Percentiles rank a stretch among this genome's conserved stretches.
phyloP scores from a whole-genome alignment of 495 filamentous ascomycete species.

The Aspergillus avenaceus region DNA sequence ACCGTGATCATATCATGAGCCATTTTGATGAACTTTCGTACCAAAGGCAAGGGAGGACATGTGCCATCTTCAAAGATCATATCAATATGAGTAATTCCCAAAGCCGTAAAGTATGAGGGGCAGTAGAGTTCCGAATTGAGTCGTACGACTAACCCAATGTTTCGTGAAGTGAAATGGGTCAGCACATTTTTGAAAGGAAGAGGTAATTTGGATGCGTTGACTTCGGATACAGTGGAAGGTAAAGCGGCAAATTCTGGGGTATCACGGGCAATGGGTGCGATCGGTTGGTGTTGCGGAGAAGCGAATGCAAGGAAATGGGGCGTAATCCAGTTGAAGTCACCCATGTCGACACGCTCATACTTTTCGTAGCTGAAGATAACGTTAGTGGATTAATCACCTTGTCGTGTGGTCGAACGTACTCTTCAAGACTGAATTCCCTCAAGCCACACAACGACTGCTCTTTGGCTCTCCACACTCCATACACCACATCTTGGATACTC shows the following conservation, averaged over 20 bases:
- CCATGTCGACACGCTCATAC: constrained; percentile 94
- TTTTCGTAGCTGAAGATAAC: constrained; percentile 66
- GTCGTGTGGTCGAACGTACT: constrained; percentile 50
- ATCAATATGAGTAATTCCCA: constrained; percentile 92
- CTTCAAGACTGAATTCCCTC: constrained; percentile 87
- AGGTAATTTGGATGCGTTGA: constrained; percentile 62
- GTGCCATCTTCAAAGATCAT: constrained; percentile 99
- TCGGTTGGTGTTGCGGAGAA: constrained; percentile 79
- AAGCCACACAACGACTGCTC: constrained; percentile 85
- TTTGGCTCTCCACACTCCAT: constrained; percentile 98
- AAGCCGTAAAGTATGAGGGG: constrained; percentile 87
- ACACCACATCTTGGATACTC: constrained; percentile 94
- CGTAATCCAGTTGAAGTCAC: constrained; percentile 99
- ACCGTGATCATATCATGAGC: constrained; percentile 91
- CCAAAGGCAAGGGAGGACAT: constrained; percentile 79
- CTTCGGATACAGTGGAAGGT: constrained; percentile 62
- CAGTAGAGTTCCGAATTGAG: constrained; percentile 95
- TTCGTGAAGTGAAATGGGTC: constrained; percentile 75
- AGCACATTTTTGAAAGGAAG: constrained; percentile 93
- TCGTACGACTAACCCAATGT: constrained; percentile 89
- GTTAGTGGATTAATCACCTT: constrained; percentile 16
- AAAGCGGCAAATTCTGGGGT: constrained; percentile 69
- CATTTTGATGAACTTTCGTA: constrained; percentile 88
- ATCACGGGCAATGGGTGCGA: constrained; percentile 61
- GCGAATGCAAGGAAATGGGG: constrained; percentile 94